Conservation (phyloP, 2,329 filamentous ascomycete genomes). For the Hypoxylon sp. region DNA sequence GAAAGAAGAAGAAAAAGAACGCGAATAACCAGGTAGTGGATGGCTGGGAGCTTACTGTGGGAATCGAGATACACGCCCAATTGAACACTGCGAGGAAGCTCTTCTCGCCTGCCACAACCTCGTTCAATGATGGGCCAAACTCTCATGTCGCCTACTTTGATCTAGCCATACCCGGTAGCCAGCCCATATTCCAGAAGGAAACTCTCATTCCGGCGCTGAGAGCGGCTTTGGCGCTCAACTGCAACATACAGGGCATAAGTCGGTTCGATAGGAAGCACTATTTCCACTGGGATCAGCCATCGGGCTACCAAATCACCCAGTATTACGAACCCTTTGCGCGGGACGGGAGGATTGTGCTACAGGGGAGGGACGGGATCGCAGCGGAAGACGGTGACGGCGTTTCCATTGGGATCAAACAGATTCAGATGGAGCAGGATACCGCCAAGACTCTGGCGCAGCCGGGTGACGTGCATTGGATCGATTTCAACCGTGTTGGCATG, state of each 20-base stretch:
- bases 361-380: conserved; percentile 82
- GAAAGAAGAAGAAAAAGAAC: conserved; percentile 61
- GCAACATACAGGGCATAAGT: conserved; percentile 80
- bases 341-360: conserved; percentile 78
- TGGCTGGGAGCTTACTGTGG: conserved; percentile 93
- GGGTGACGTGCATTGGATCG: conserved; percentile 80
- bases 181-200: conserved; percentile 85
- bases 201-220: conserved; percentile 90
- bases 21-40: conserved; percentile 64
- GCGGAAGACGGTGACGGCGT: conserved; percentile 78
- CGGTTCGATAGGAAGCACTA: conserved; percentile 98
- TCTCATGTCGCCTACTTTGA: conserved; percentile 92
- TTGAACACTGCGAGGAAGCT: conserved; percentile 90
- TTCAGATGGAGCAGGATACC: conserved; percentile 98
- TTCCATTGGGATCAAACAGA: conserved; percentile 85
- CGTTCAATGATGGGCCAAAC: conserved; percentile 79
- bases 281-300: conserved; percentile 98
- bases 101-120: conserved; percentile 81
- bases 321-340: conserved; percentile 83
- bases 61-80: conserved; percentile 97
- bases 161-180: conserved; percentile 86
- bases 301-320: conserved; percentile 97
- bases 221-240: conserved; percentile 86
- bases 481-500: conserved; percentile 93
- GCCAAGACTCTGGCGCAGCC: conserved; percentile 90